These are phyloP conservation scores for Talaromyces sp. DNA, from an alignment of 2,329 filamentous ascomycete species.

Conservation along the genomic window DNA sequence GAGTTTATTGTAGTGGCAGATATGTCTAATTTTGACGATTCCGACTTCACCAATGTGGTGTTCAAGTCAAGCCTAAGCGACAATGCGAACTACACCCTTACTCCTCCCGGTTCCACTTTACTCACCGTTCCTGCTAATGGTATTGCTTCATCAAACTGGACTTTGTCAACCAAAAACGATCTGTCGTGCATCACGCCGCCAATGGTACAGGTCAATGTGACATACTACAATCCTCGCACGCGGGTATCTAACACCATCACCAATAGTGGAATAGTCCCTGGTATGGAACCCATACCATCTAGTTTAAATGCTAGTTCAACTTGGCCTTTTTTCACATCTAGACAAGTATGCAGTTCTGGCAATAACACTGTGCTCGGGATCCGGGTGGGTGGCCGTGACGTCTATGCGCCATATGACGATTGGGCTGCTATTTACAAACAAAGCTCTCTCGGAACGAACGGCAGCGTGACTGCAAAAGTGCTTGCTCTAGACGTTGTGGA, in stretches of 20 bases:
- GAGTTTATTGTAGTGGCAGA: not conserved
- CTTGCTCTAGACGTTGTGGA: not conserved
- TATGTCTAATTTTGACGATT: slow-evolving; percentile 5
- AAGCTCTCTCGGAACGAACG: not conserved
- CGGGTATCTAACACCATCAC: not conserved
- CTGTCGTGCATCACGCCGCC: not conserved
- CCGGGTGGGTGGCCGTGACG: not conserved
- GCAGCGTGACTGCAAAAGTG: not conserved
- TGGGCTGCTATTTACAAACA: slow-evolving; percentile 4
- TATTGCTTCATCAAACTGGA: not conserved
- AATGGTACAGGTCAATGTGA: not conserved
- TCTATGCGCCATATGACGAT: not conserved
- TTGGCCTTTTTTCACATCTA: not conserved
- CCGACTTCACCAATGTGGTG: not conserved
- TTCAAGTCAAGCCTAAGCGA: not conserved
- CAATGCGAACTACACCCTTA: not conserved
- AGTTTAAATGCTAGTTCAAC: not conserved
- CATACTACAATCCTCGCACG: not conserved
- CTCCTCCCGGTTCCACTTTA: not conserved
- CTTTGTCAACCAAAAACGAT: not conserved
- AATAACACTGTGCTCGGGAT: not conserved
- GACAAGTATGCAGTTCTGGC: not conserved
- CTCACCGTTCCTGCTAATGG: not conserved
- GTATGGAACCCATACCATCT: not conserved
- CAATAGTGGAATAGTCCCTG: not conserved